These are phyloP conservation scores for Phaffomyces antillensis DNA, from an alignment of 805 yeast species.

Conservation along the genomic window DNA sequence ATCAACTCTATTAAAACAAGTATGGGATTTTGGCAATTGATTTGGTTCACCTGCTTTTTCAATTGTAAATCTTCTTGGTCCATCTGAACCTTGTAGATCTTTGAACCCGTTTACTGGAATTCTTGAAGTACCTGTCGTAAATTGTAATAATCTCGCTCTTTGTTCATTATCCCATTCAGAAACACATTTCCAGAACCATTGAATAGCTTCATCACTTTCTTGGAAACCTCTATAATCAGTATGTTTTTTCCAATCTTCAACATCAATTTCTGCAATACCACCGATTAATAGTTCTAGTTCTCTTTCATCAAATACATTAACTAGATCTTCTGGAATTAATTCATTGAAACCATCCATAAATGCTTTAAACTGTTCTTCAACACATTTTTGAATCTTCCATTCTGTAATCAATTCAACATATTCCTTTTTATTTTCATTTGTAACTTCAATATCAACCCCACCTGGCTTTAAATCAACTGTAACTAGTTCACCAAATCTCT, in stretches of 20 bases:
- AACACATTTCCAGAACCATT: slow-evolving; percentile 98
- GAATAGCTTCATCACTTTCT: slow-evolving; percentile 91
- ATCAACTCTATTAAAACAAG: slow-evolving; percentile 98
- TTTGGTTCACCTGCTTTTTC: slow-evolving; percentile 95
- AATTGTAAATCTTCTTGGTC: slow-evolving; percentile 97
- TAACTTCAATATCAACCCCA: slow-evolving; percentile 86
- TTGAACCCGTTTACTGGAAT: slow-evolving; percentile 98
- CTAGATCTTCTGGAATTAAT: slow-evolving; percentile 92
- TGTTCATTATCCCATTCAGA: slow-evolving; percentile 95
- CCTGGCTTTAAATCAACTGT: slow-evolving; percentile 84
- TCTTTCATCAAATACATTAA: slow-evolving; percentile 95
- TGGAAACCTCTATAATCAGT: slow-evolving; percentile 98
- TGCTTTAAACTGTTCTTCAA: slow-evolving; percentile 92
- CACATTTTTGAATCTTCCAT: slow-evolving; percentile 91
- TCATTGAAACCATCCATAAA: slow-evolving; percentile 97
- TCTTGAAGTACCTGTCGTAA: slow-evolving; percentile 98
- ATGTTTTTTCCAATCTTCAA: slow-evolving; percentile 98
- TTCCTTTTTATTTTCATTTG: slow-evolving; percentile 91
- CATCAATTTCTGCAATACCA: slow-evolving; percentile 96
- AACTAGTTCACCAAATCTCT: slow-evolving; percentile 88
- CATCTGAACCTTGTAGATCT: slow-evolving; percentile 97
- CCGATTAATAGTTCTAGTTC: slow-evolving; percentile 95
- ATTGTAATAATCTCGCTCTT: slow-evolving; percentile 89
- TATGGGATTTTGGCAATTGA: slow-evolving; percentile 94
- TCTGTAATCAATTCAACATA: slow-evolving; percentile 92